A percentile compares a stretch with the other conserved stretches of the same genome.
Evolutionary conservation across 2,329 filamentous ascomycete genomes (phyloP).

Genomic region (Stemphylium beticola): DNA sequence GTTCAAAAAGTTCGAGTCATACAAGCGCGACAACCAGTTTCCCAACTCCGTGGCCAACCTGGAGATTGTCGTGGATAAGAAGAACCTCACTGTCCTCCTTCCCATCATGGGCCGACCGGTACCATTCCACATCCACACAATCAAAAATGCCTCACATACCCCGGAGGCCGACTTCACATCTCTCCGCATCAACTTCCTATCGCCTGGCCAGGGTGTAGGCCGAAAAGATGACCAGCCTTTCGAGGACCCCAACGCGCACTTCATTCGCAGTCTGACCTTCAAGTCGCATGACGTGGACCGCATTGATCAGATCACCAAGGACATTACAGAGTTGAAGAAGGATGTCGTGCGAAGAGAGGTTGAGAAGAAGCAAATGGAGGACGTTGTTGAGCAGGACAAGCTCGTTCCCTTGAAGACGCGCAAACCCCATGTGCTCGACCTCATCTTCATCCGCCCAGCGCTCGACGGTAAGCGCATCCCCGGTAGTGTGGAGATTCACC

Average conservation of each 20-base stretch:
- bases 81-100: constrained; percentile 87
- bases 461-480: constrained; percentile 97
- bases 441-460: constrained; percentile 93
- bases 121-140: constrained; percentile 96
- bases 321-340: constrained; percentile 96
- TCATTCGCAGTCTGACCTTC: constrained; percentile 94
- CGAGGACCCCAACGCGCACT: constrained; percentile 93
- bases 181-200: constrained; percentile 95
- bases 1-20: constrained; percentile 98
- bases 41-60: constrained; percentile 82
- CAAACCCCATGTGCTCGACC: constrained; percentile 85
- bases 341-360: constrained; percentile 90
- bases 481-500: constrained; percentile 95
- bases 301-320: constrained; percentile 87
- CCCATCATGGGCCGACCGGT: constrained; percentile 98
- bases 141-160: constrained; percentile 98
- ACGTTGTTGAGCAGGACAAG: constrained; percentile 98
- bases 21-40: constrained; percentile 96
- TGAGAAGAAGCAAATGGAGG: constrained; percentile 99
- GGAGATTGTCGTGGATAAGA: constrained; percentile 87
- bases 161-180: constrained; percentile 95
- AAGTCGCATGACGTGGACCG: constrained; percentile 86
- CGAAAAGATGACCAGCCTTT: constrained; percentile 98
- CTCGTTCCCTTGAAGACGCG: constrained; percentile 93
- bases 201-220: constrained; percentile 94